A percentile compares a stretch with the other conserved stretches of the same genome.
phyloP scores from a whole-genome alignment of 192 early-diverging fungal genomes.

The Coemansia sp. region DNA sequence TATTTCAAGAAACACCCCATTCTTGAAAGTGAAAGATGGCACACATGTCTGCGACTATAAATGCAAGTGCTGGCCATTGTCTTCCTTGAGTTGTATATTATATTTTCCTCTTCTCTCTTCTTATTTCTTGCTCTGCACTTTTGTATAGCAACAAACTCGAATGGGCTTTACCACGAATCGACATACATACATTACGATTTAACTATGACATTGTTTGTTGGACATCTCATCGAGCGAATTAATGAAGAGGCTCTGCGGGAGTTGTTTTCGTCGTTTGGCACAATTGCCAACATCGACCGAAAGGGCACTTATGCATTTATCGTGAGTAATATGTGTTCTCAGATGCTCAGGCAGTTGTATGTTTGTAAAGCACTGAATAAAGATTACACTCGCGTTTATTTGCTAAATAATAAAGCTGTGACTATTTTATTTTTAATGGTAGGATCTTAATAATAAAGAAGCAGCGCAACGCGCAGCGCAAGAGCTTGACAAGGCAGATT shows the following conservation, averaged over 20 bases:
- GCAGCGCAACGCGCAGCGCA: conserved; percentile 17
- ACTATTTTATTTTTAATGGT: neutral
- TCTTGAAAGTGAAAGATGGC: too few species aligned
- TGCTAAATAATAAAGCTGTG: too few species aligned
- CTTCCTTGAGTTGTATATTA: too few species aligned
- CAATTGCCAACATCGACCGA: conserved; percentile 29
- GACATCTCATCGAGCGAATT: conserved; percentile 37
- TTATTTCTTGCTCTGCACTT: neutral
- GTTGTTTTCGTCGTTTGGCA: conserved; percentile 33
- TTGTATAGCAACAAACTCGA: neutral
- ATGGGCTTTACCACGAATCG: too few species aligned
- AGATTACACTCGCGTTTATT: neutral
- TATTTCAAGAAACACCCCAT: too few species aligned
- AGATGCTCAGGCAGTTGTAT: neutral
- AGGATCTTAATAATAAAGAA: conserved; percentile 25
- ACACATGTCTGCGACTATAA: too few species aligned
- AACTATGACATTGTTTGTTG: conserved; percentile 47
- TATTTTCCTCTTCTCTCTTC: too few species aligned
- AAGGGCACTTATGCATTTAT: conserved; percentile 50
- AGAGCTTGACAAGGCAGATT: conserved; percentile 22
- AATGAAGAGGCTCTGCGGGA: conserved; percentile 27
- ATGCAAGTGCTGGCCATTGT: too few species aligned
- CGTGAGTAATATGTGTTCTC: conserved; percentile 26
- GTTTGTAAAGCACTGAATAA: neutral
- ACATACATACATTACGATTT: too few species aligned